These are phyloP conservation scores for Quercus glauca DNA, from an alignment of 306 rosid genomes.

Conservation along the genomic window DNA sequence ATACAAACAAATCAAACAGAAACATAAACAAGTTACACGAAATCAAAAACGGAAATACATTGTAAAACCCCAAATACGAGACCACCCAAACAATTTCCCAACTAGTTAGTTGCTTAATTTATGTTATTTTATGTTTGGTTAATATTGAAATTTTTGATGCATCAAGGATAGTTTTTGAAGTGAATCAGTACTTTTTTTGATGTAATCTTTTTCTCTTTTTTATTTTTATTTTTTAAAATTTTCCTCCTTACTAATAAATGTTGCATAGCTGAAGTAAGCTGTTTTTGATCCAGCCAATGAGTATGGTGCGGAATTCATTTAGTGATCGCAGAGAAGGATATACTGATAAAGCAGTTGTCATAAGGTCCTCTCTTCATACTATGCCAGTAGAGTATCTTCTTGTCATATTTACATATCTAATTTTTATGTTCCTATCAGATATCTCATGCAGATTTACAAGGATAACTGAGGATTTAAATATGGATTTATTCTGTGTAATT, in stretches of 20 bases:
- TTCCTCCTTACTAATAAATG: background rate
- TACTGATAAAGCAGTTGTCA: conserved; percentile 81
- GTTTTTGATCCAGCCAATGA: conserved; percentile 69
- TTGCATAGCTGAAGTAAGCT: conserved; percentile 24
- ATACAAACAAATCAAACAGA: too few relatives aligned
- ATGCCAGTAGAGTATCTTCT: conserved; percentile 4
- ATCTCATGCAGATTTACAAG: background rate
- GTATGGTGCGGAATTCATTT: conserved; percentile 74
- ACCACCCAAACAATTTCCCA: background rate
- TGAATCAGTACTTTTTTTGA: conserved; percentile 17
- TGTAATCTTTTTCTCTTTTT: background rate
- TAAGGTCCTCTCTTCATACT: conserved; percentile 55
- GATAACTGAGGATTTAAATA: background rate
- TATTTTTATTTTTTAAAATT: background rate
- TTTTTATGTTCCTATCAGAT: background rate
- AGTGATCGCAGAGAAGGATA: conserved; percentile 86
- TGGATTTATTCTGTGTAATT: background rate
- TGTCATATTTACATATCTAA: background rate
- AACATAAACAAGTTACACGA: too few relatives aligned
- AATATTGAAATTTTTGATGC: background rate
- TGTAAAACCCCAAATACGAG: too few relatives aligned
- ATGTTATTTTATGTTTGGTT: background rate
- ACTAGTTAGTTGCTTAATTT: background rate
- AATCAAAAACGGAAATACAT: too few relatives aligned
- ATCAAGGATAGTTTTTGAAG: conserved; percentile 4